These are phyloP conservation scores for Kluyveromyces siamensis DNA, from an alignment of 805 yeast genomes.

Conservation along the genomic window DNA sequence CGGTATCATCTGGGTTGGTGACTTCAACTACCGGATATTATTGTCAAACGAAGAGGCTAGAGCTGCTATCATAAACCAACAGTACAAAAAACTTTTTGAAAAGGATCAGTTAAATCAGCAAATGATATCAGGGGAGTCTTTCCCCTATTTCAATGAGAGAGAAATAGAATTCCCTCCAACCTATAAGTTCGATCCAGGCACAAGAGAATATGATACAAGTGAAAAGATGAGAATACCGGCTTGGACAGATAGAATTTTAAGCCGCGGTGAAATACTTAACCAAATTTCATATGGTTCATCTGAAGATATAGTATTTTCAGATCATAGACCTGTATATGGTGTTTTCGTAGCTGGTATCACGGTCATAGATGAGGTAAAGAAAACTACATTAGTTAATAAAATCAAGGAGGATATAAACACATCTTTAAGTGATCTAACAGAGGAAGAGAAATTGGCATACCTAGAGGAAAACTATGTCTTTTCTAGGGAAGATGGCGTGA, in stretches of 20 bases:
- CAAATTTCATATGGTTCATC: conserved; percentile 55
- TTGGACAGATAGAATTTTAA: conserved; percentile 90
- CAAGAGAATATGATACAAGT: conserved; percentile 72
- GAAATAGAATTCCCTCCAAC: conserved; percentile 82
- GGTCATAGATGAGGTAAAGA: conserved; percentile 51
- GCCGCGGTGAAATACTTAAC: conserved; percentile 48
- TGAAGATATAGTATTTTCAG: conserved; percentile 58
- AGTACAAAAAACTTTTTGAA: conserved; percentile 48
- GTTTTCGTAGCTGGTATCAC: conserved; percentile 54
- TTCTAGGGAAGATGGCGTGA: not conserved
- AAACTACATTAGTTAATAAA: conserved; percentile 41
- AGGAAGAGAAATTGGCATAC: conserved; percentile 43
- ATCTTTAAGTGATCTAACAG: conserved; percentile 33
- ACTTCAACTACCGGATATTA: conserved; percentile 78
- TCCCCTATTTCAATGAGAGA: conserved; percentile 76
- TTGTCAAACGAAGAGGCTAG: conserved; percentile 66
- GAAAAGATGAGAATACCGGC: conserved; percentile 93
- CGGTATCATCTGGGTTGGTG: conserved; percentile 84
- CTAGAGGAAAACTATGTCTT: conserved; percentile 23
- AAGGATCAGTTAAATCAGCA: conserved; percentile 74
- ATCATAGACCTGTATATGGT: conserved; percentile 86
- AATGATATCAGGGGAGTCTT: conserved; percentile 64
- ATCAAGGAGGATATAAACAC: conserved; percentile 45
- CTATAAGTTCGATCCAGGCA: conserved; percentile 86
- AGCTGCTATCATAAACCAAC: conserved; percentile 36